Evolutionary conservation across 139 green algal species (phyloP).

Genomic region (Choricystis sp.): DNA sequence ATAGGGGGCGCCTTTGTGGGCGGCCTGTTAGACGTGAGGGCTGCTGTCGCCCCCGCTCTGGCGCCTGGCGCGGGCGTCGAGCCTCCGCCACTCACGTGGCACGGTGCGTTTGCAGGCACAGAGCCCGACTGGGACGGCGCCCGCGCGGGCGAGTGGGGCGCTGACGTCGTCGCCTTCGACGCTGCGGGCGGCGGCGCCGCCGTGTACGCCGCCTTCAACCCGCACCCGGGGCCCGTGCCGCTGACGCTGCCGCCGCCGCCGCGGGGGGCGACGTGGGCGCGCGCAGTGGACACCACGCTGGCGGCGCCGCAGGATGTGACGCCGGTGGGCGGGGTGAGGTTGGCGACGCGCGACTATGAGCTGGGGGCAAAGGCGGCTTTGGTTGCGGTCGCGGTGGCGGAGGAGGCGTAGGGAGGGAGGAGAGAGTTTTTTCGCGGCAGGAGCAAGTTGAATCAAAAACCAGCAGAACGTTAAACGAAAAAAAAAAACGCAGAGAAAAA

Average conservation of each 20-base stretch:
- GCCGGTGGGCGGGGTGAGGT: background rate
- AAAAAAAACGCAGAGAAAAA: too few species aligned
- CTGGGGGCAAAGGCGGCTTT: background rate
- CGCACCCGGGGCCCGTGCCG: slow-evolving; percentile 3
- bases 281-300: slow-evolving; percentile 7
- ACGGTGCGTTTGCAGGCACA: background rate
- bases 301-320: background rate
- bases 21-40: background rate
- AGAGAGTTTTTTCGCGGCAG: too few species aligned
- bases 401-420: too few species aligned
- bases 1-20: background rate
- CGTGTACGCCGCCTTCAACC: slow-evolving; percentile 15
- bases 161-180: slow-evolving; percentile 12
- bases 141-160: background rate
- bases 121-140: slow-evolving; percentile 14
- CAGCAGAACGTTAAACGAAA: background rate
- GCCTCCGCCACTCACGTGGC: slow-evolving; percentile 5
- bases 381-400: background rate
- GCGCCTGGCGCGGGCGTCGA: too few species aligned
- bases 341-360: background rate
- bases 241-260: slow-evolving; percentile 3
- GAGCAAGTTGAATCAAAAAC: background rate
- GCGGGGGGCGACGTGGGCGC: slow-evolving; percentile 1
- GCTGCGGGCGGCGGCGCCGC: background rate
- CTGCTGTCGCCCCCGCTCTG: background rate